Evolutionary conservation across 208 protist species (phyloP), one percentile per base, ranked within the genome.

Genomic region (Phytomonas sp.): DNA sequence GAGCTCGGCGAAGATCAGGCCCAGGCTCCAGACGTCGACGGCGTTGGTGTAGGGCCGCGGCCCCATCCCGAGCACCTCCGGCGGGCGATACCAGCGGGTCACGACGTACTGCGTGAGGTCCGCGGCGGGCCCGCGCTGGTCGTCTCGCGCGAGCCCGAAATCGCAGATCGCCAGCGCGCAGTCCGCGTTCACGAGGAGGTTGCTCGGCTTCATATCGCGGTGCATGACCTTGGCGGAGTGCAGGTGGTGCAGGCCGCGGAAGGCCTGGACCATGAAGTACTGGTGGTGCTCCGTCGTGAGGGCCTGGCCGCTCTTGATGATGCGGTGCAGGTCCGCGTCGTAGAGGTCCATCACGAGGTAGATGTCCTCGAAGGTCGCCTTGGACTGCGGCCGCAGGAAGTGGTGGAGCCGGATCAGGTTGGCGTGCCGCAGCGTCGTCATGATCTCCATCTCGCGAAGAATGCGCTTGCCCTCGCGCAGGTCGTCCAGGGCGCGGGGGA

Each of bases 61-160:
- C 40, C 83, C 84, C 83, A 93, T 92, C 8, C 84, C 88, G 52
- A 99, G 91, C 29, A 99, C 86, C 77, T 99, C 98, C 23, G 99
- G 99, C n/a, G 99, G 97, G 34, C 99, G 84, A 76, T 99, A 99
- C 98, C 98, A 99, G 4, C 99, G 82, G 8, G 98, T 99, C 30
- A 98, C 96, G 10, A 99, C 97, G 75, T 98, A 99, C 69, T 98
- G 94, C 16, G 97, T 99, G 66, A 99, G 89, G 64, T 94, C 92
- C 16, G 71, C 74, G 11, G 76, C 72, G 60, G 71, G 68, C 67
- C 81, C 77, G 29, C 83, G 67, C 37, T 85, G 78, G 62, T 94
- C 88, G 69, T 95, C 91, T 34, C 92, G 87, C 29, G 92, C 88
- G 26, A 97, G 75, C 3, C 93, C 93, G 81, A 97, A 97, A 73